Conservation (phyloP, 306 rosid genomes). For the Macrotyloma uniflorum region DNA sequence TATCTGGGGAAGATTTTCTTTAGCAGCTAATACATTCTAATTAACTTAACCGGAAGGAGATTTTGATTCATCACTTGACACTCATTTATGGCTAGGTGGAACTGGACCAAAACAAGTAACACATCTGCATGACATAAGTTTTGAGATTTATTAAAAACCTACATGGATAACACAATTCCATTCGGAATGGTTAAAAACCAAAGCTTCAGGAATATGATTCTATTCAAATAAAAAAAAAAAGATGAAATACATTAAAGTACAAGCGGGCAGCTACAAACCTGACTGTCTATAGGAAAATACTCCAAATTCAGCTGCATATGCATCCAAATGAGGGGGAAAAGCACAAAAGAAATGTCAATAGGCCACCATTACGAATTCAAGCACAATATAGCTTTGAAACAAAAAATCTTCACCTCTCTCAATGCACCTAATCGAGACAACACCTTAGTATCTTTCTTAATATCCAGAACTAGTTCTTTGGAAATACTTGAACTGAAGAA, state of each 20-base stretch:
- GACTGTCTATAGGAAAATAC: conserved; percentile 91
- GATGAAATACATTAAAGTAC: conserved; percentile 13
- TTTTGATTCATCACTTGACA: conserved; percentile 25
- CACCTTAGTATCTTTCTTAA: conserved; percentile 74
- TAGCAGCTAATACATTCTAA: conserved; percentile 15
- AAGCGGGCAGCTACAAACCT: conserved; percentile 59
- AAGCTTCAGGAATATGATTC: neutral
- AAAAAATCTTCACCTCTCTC: conserved; percentile 69
- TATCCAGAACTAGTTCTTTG: conserved; percentile 68
- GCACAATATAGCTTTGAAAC: conserved; percentile 32
- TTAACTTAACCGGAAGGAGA: conserved; percentile 21
- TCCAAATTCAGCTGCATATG: conserved; percentile 95
- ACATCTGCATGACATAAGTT: conserved; percentile 15
- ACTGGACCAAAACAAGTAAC: conserved; percentile 36
- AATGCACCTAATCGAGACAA: conserved; percentile 82
- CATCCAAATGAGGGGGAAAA: conserved; percentile 39
- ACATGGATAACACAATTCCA: neutral
- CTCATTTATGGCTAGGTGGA: conserved; percentile 16
- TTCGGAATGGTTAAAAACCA: neutral
- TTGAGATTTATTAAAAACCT: conserved; percentile 14
- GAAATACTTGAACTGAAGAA: conserved; percentile 92
- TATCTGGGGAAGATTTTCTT: conserved; percentile 22
- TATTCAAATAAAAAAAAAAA: conserved; percentile 9
- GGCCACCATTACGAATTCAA: conserved; percentile 23
- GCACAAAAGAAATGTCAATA: conserved; percentile 30